Conservation (phyloP, 1,139 yeast genomes). For the Taphrina populina region DNA sequence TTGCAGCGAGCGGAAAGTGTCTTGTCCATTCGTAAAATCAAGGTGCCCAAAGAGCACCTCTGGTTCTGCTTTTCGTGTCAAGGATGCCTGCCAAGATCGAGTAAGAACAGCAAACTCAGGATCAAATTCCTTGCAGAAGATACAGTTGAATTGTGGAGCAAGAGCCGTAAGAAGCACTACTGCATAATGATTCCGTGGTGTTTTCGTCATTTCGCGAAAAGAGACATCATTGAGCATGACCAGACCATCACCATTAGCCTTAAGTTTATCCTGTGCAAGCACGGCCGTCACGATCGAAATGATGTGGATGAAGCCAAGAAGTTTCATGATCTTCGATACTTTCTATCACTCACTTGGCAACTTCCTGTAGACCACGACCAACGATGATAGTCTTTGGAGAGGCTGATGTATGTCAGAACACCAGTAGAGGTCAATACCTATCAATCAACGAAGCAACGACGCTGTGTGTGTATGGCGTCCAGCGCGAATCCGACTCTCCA, state of each 20-base stretch:
- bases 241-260: conserved; percentile 43
- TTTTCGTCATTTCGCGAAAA: conserved; percentile 58
- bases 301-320: no score
- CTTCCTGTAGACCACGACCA: no score
- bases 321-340: conserved; percentile 1
- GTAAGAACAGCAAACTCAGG: conserved; percentile 66
- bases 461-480: no score
- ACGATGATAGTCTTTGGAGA: no score
- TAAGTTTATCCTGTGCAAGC: no score
- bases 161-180: conserved; percentile 72
- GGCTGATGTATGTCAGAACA: no score
- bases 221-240: conserved; percentile 61
- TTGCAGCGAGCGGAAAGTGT: conserved; percentile 57
- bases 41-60: conserved; percentile 69
- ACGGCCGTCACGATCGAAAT: neutral
- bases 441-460: no score
- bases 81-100: conserved; percentile 57
- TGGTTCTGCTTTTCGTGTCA: conserved; percentile 47
- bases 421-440: no score
- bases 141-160: conserved; percentile 71
- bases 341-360: no score
- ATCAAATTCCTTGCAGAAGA: conserved; percentile 60
- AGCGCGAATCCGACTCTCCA: no score
- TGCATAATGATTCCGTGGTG: conserved; percentile 69
- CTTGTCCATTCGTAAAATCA: conserved; percentile 61